phyloP scores from a whole-genome alignment of 2,329 filamentous ascomycete genomes.

The Ophiocordyceps camponoti-floridani region DNA sequence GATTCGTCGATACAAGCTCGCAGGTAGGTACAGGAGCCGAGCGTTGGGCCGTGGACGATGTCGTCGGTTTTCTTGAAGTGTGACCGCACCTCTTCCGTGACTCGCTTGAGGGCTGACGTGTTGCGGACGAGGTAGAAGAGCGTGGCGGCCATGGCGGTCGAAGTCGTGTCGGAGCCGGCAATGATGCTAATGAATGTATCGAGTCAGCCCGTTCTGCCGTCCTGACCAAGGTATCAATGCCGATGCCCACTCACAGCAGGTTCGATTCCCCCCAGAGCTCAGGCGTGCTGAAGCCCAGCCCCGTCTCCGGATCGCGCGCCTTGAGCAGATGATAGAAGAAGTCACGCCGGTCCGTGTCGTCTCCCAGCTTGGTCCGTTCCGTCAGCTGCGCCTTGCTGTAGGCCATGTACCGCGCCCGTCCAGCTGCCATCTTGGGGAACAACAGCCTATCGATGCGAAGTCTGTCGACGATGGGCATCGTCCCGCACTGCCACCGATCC shows the following conservation, averaged over 20 bases:
- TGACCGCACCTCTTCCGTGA: constrained; percentile 30
- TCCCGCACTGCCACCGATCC: constrained; percentile 36
- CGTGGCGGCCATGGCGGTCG: constrained; percentile 45
- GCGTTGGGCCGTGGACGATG: constrained; percentile 30
- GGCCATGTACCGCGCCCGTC: constrained; percentile 51
- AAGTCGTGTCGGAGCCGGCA: constrained; percentile 55
- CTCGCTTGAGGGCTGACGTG: constrained; percentile 25
- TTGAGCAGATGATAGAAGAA: constrained; percentile 63
- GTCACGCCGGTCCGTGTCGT: constrained; percentile 49
- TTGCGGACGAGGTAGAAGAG: constrained; percentile 44
- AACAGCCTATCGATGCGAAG: constrained; percentile 50
- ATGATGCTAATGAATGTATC: constrained; percentile 30
- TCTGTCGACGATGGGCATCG: constrained; percentile 50
- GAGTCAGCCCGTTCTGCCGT: too few species aligned
- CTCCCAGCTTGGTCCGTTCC: constrained; percentile 47
- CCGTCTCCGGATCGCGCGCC: constrained; percentile 53
- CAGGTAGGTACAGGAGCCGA: constrained; percentile 37
- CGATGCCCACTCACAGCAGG: constrained; percentile 28
- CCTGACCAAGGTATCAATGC: neutral
- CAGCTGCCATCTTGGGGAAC: constrained; percentile 47
- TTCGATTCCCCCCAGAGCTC: constrained; percentile 59
- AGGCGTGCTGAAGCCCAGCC: constrained; percentile 42
- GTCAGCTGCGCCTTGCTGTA: constrained; percentile 51
- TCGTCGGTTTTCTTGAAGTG: constrained; percentile 34
- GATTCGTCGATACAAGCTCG: constrained; percentile 48